Conservation (phyloP, 2,329 filamentous ascomycete species). For the Ophiosphaerella herpotricha region DNA sequence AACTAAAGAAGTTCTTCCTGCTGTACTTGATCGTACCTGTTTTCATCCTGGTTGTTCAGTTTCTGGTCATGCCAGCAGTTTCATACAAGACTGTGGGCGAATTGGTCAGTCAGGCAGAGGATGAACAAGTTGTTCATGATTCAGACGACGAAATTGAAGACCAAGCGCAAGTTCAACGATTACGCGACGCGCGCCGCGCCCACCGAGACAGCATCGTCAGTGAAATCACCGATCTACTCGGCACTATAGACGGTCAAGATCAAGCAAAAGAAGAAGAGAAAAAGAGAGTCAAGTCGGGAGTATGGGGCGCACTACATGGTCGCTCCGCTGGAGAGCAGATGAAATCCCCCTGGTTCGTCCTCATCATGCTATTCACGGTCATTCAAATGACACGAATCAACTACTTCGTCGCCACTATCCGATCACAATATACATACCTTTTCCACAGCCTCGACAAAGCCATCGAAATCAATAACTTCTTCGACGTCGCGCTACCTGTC, state of each 20-base stretch:
- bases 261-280: conserved; percentile 69
- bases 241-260: conserved; percentile 65
- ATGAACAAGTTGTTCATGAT: conserved; percentile 53
- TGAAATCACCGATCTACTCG: conserved; percentile 75
- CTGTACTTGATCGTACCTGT: conserved; percentile 54
- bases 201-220: conserved; percentile 67
- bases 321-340: conserved; percentile 74
- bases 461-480: conserved; percentile 76
- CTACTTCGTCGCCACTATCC: conserved; percentile 89
- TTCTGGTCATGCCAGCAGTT: conserved; percentile 53
- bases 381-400: conserved; percentile 77
- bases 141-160: conserved; percentile 61
- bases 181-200: conserved; percentile 60
- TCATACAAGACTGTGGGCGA: conserved; percentile 70
- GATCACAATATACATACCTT: conserved; percentile 79
- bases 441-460: conserved; percentile 66
- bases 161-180: conserved; percentile 51
- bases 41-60: conserved; percentile 50
- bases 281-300: conserved; percentile 72
- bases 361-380: conserved; percentile 80
- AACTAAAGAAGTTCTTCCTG: conserved; percentile 55
- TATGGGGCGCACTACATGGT: conserved; percentile 86
- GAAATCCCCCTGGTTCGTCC: conserved; percentile 77
- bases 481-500: conserved; percentile 82
- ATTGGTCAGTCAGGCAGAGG: conserved; percentile 73